Conservation (phyloP, 2,329 filamentous ascomycete species). For the Ophiosphaerella herpotricha region DNA sequence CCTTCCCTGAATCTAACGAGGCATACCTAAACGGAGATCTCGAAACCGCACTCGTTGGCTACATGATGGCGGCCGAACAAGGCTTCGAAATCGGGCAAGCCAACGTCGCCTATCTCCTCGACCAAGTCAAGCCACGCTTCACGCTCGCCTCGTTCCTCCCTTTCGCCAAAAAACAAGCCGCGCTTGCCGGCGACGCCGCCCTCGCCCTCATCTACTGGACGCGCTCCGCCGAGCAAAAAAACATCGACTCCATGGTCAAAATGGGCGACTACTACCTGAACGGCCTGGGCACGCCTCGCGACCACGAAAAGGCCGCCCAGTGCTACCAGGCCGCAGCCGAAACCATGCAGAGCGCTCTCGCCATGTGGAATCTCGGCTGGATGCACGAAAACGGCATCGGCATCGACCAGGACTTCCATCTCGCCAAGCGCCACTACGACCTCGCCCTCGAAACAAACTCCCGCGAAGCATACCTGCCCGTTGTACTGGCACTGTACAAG, state of each 20-base stretch:
- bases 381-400: conserved; percentile 98
- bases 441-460: conserved; percentile 85
- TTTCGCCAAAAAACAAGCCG: conserved; percentile 48
- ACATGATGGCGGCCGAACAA: conserved; percentile 88
- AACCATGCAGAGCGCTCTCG: conserved; percentile 88
- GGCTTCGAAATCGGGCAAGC: conserved; percentile 88
- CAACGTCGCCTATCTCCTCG: conserved; percentile 85
- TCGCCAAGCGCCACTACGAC: conserved; percentile 96
- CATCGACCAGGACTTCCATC: conserved; percentile 91
- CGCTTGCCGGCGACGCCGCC: conserved; percentile 61
- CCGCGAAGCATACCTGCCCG: conserved; percentile 87
- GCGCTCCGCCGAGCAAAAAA: conserved; percentile 87
- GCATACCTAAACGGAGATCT: conserved; percentile 79
- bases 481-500: conserved; percentile 85
- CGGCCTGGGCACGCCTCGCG: conserved; percentile 71
- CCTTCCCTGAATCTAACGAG: conserved; percentile 80
- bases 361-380: conserved; percentile 96
- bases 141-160: conserved; percentile 60
- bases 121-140: conserved; percentile 60
- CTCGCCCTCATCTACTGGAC: conserved; percentile 93
- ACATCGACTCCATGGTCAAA: conserved; percentile 92
- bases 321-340: conserved; percentile 95
- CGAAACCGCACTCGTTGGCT: conserved; percentile 78
- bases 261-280: conserved; percentile 97
- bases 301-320: conserved; percentile 84